Evolutionary conservation across 345 rosid species (phyloP).

Genomic region (Citrus australasica): DNA sequence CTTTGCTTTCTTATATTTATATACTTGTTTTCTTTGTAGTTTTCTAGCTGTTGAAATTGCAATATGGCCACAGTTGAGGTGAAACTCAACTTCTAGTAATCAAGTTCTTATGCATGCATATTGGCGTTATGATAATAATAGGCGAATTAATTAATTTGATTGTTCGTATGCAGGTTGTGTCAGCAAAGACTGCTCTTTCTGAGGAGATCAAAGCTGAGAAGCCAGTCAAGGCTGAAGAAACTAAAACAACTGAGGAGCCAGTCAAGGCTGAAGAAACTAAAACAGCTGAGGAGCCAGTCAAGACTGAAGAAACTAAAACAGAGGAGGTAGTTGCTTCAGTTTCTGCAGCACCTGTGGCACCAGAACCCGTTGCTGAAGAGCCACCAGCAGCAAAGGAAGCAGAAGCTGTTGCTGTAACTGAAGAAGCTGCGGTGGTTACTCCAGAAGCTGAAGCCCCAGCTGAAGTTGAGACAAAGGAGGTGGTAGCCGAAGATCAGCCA

Average conservation of each 20-base stretch:
- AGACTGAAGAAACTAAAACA: constrained; percentile 9
- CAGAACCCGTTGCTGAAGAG: constrained; percentile 15
- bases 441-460: constrained; percentile 23
- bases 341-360: background rate
- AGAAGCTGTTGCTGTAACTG: constrained; percentile 10
- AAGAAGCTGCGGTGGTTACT: constrained; percentile 18
- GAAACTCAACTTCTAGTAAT: background rate
- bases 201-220: constrained; percentile 42
- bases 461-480: constrained; percentile 27
- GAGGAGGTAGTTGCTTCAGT: constrained; percentile 20
- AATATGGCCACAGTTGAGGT: background rate
- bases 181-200: constrained; percentile 33
- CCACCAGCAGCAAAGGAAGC: constrained; percentile 4
- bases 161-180: constrained; percentile 39
- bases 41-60: background rate
- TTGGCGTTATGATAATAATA: background rate
- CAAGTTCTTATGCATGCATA: background rate
- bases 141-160: background rate
- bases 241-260: constrained; percentile 12
- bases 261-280: background rate
- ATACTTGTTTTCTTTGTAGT: background rate
- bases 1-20: background rate
- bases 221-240: constrained; percentile 17
- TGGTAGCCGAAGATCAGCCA: constrained; percentile 29
- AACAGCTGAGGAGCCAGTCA: constrained; percentile 21